phyloP scores from a whole-genome alignment of 1,284 basidiomycete species.

The Phlebopus sp. region DNA sequence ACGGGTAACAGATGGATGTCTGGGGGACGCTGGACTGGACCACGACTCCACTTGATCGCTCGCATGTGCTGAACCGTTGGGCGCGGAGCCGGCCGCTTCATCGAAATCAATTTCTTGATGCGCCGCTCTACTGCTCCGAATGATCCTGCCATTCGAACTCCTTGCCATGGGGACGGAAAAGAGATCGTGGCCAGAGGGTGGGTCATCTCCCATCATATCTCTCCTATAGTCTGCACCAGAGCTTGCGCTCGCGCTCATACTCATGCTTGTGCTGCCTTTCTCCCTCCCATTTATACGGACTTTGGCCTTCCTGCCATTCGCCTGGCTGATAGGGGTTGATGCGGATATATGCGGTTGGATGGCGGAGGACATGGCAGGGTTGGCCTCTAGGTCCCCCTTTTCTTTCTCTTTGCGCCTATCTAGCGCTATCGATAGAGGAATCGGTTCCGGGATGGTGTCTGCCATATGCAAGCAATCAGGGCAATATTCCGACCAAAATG shows the following conservation, averaged over 20 bases:
- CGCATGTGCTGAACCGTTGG: constrained; percentile 23
- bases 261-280: constrained; percentile 32
- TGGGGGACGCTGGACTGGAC: constrained; percentile 27
- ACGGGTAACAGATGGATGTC: constrained; percentile 16
- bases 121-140: constrained; percentile 30
- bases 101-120: constrained; percentile 24
- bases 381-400: constrained; percentile 54
- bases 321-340: constrained; percentile 20
- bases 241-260: constrained; percentile 22
- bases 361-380: constrained; percentile 50
- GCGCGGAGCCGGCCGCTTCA: constrained; percentile 14
- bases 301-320: constrained; percentile 40
- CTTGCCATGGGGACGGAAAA: constrained; percentile 14
- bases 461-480: constrained; percentile 5
- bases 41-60: constrained; percentile 24
- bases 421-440: constrained; percentile 58
- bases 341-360: constrained; percentile 16
- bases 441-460: constrained; percentile 69
- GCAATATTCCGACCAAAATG: background rate
- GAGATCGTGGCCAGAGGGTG: constrained; percentile 1
- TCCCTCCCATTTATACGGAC: constrained; percentile 40
- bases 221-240: constrained; percentile 27
- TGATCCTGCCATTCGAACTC: constrained; percentile 35
- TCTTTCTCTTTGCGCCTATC: constrained; percentile 53
- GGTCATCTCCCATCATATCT: constrained; percentile 25